Percentiles rank a stretch among this genome's conserved stretches.
phyloP scores from a whole-genome alignment of 2,329 filamentous ascomycete genomes.

The Nigrospora oryzae region DNA sequence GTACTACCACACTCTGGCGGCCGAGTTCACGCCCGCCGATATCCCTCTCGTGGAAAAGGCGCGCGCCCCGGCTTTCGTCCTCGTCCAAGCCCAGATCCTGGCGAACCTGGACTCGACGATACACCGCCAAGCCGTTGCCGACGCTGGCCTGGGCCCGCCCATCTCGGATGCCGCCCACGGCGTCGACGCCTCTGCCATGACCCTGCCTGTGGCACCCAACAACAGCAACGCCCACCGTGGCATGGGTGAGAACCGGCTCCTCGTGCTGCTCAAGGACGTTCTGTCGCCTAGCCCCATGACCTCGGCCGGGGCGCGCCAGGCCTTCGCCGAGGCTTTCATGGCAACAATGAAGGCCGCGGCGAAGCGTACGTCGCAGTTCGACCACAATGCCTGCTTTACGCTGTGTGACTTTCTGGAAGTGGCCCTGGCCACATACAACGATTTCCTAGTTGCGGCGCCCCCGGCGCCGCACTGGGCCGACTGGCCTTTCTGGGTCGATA shows the following conservation, averaged over 20 bases:
- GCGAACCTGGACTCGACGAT: slow-evolving; percentile 75
- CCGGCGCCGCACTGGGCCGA: slow-evolving; percentile 45
- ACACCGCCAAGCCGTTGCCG: slow-evolving; percentile 58
- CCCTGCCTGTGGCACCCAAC: slow-evolving; percentile 52
- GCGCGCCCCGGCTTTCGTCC: slow-evolving; percentile 66
- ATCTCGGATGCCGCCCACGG: slow-evolving; percentile 36
- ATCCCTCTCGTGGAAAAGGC: slow-evolving; percentile 47
- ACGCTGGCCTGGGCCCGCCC: slow-evolving; percentile 32
- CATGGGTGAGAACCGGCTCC: slow-evolving; percentile 83
- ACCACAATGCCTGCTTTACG: slow-evolving; percentile 77
- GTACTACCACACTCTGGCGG: slow-evolving; percentile 71
- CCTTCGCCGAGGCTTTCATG: slow-evolving; percentile 72
- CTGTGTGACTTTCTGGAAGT: slow-evolving; percentile 91
- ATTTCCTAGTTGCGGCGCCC: slow-evolving; percentile 32
- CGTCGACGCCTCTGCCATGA: slow-evolving; percentile 58
- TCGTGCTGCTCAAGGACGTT: slow-evolving; percentile 76
- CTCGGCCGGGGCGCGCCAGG: slow-evolving; percentile 42
- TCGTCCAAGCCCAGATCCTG: slow-evolving; percentile 76
- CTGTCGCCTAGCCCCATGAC: slow-evolving; percentile 41
- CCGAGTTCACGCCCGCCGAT: slow-evolving; percentile 58
- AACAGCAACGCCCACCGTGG: slow-evolving; percentile 59
- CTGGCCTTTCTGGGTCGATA: slow-evolving; percentile 80
- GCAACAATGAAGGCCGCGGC: slow-evolving; percentile 65
- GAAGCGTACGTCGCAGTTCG: slow-evolving; percentile 68
- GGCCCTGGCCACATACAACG: slow-evolving; percentile 54